Evolutionary conservation across 306 rosid genomes (phyloP).

Genomic region (Albizia julibrissin): DNA sequence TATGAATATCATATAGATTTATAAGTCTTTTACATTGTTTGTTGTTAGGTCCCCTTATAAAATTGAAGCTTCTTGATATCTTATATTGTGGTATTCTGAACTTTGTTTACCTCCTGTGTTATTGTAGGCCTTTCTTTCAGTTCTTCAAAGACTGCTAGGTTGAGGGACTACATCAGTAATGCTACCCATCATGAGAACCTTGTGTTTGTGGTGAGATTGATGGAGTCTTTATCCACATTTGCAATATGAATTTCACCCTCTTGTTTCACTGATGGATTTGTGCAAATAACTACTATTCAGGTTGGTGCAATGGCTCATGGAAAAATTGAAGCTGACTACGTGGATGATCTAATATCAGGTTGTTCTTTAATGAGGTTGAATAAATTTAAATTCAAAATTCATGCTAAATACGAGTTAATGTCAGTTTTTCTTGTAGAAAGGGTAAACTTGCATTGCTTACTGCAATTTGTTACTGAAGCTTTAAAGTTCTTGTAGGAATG

Average conservation of each 20-base stretch:
- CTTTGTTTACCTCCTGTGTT: not conserved
- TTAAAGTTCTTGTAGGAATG: too few relatives aligned
- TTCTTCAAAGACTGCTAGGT: slow-evolving; percentile 11
- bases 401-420: not conserved
- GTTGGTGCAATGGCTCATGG: slow-evolving; percentile 41
- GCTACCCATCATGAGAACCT: slow-evolving; percentile 13
- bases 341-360: slow-evolving; percentile 36
- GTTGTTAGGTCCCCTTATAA: not conserved
- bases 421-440: not conserved
- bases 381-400: not conserved
- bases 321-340: slow-evolving; percentile 35
- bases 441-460: not conserved
- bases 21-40: not conserved
- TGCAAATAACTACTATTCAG: slow-evolving; percentile 10
- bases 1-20: not conserved
- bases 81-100: not conserved
- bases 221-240: slow-evolving; percentile 13
- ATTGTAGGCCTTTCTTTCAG: slow-evolving; percentile 26
- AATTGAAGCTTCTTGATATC: not conserved
- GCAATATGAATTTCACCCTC: not conserved
- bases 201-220: slow-evolving; percentile 30
- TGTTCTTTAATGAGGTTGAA: not conserved
- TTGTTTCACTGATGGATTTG: not conserved
- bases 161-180: slow-evolving; percentile 18
- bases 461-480: not conserved